phyloP scores from a whole-genome alignment of 768 basidiomycete genomes.

The Fomitopsis serialis region DNA sequence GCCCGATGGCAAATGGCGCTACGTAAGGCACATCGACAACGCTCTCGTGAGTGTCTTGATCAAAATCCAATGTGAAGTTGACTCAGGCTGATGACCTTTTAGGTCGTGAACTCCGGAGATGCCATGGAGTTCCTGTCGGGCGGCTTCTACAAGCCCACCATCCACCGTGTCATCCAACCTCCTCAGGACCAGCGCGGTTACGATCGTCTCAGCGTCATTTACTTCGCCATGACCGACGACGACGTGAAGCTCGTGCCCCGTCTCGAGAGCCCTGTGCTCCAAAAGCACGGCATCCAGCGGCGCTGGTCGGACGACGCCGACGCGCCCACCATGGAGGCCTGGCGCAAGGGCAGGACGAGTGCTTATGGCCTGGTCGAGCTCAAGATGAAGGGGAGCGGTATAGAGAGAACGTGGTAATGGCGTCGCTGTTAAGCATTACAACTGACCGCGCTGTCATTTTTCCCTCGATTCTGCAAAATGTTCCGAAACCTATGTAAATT shows the following conservation, averaged over 20 bases:
- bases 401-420: conserved; percentile 56
- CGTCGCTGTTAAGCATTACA: conserved; percentile 53
- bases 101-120: conserved; percentile 49
- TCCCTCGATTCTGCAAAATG: no score
- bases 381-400: conserved; percentile 33
- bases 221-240: conserved; percentile 52
- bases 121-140: conserved; percentile 56
- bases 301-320: conserved; percentile 31
- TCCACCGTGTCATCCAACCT: conserved; percentile 58
- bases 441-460: no score
- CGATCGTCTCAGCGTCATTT: conserved; percentile 52
- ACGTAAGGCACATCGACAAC: conserved; percentile 54
- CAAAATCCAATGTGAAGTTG: conserved; percentile 17
- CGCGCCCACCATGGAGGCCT: conserved; percentile 48
- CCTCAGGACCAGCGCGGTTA: conserved; percentile 46
- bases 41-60: conserved; percentile 46
- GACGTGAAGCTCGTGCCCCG: conserved; percentile 40
- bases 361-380: conserved; percentile 47
- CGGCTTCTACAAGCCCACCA: conserved; percentile 53
- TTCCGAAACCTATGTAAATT: no score
- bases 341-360: conserved; percentile 45
- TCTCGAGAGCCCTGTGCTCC: conserved; percentile 42
- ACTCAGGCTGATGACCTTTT: conserved; percentile 1
- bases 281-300: conserved; percentile 35
- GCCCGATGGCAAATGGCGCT: conserved; percentile 48